Evolutionary conservation across 805 yeast species (phyloP).

Genomic region (Ogataea parapolymorpha): DNA sequence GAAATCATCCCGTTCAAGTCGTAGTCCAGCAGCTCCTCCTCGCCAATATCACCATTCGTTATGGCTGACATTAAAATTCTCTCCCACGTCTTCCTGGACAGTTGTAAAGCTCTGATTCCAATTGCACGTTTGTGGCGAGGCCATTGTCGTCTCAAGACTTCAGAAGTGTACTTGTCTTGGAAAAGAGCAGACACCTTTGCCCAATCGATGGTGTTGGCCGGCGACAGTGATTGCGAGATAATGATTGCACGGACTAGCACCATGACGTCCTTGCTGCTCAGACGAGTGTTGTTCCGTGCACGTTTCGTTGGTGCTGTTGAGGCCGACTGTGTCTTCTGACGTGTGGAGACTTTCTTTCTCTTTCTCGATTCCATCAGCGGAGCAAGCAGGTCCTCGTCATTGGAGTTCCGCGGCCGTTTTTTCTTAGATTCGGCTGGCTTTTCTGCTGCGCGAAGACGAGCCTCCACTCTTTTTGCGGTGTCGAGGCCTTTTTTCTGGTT

Average conservation of each 20-base stretch:
- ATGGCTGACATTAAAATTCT: conserved; percentile 57
- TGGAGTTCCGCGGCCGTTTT: conserved; percentile 1
- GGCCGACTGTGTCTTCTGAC: conserved; percentile 11
- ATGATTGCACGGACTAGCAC: conserved; percentile 61
- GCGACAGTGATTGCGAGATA: conserved; percentile 57
- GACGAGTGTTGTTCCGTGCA: conserved; percentile 22
- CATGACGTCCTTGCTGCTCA: conserved; percentile 43
- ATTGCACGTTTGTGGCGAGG: conserved; percentile 55
- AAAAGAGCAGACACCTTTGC: conserved; percentile 51
- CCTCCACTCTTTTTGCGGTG: conserved; percentile 10
- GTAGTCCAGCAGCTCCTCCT: conserved; percentile 47
- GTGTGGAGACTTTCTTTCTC: conserved; percentile 26
- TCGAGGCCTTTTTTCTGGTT: conserved; percentile 2
- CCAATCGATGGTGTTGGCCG: conserved; percentile 62
- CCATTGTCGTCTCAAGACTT: conserved; percentile 63
- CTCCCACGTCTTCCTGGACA: conserved; percentile 61
- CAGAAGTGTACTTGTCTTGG: conserved; percentile 37
- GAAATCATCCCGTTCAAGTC: conserved; percentile 52
- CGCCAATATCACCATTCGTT: conserved; percentile 47
- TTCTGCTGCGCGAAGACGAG: conserved; percentile 17
- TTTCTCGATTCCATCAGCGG: conserved; percentile 30
- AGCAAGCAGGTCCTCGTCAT: conserved; percentile 24
- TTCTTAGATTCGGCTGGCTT: conserved; percentile 3
- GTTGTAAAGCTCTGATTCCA: conserved; percentile 56
- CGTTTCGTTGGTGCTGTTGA: conserved; percentile 11